Percentiles rank a stretch among this genome's conserved stretches.
These are phyloP conservation scores for Plectosphaerella plurivora DNA, from an alignment of 2,329 filamentous ascomycete genomes.

Conservation along the genomic window DNA sequence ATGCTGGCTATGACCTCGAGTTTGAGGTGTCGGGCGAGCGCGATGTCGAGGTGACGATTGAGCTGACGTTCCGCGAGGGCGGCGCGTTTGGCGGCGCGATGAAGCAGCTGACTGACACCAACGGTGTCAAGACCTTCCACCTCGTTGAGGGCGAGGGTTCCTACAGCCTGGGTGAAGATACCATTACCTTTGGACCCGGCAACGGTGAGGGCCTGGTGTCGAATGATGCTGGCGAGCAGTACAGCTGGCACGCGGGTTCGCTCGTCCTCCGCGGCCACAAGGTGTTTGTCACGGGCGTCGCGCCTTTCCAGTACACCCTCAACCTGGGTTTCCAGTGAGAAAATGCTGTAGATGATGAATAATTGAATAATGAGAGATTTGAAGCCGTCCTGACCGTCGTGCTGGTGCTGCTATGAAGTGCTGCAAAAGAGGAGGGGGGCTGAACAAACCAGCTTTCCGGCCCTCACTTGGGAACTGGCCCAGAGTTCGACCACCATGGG, in stretches of 20 bases:
- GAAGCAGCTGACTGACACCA: neutral
- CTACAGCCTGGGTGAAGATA: conserved; percentile 11
- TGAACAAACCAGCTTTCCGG: no score
- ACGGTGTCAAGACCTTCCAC: conserved; percentile 7
- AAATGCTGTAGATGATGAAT: neutral
- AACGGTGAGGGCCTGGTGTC: conserved; percentile 9
- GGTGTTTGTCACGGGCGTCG: conserved; percentile 11
- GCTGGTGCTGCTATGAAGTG: no score
- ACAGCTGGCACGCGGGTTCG: conserved; percentile 11
- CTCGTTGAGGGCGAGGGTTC: conserved; percentile 9
- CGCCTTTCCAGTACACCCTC: conserved; percentile 12
- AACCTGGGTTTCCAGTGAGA: conserved; percentile 9
- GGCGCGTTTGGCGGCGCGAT: conserved; percentile 6
- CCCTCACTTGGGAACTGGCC: no score
- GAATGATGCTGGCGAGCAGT: conserved; percentile 12
- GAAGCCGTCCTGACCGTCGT: no score
- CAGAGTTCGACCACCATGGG: no score
- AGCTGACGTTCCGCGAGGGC: conserved; percentile 11
- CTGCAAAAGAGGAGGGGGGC: no score
- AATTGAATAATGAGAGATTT: neutral
- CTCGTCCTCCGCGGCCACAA: conserved; percentile 9
- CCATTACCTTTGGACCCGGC: conserved; percentile 13
- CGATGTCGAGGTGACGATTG: conserved; percentile 13
- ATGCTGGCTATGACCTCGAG: conserved; percentile 8
- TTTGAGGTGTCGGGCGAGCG: conserved; percentile 14